Base-by-base conservation (phyloP, 257 asterid species). In the Nicotiana obtusifolia region DNA sequence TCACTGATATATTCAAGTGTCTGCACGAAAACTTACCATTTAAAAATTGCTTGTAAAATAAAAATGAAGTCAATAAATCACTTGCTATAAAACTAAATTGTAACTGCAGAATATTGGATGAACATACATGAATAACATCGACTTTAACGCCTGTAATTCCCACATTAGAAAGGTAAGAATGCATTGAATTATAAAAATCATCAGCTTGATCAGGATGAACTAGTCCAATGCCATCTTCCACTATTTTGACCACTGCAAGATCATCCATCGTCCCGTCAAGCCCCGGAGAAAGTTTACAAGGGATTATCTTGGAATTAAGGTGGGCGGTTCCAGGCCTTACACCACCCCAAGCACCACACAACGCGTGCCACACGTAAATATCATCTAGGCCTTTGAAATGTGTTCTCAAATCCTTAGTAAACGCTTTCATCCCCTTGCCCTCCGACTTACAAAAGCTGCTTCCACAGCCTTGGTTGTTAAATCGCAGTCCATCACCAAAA, bases 281-380 rank as follows among this genome's bases (percentile, higher is more conserved):
- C 5, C 98, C 97, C 0, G 90, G 90, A 7, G 98, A 92, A 47
- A 88, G 93, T 10, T 87, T 81, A 0, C 97, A 92, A 87, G 37
- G 76, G 83, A 11, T 92, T 83, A 68, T 80, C 87, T 14, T 95
- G 93, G 78, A 88, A 89, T 89, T 89, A 37, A 88, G 85, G 81
- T 90, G 83, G 1, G 64, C 64, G 6, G 85, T 86, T 2, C 91
- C 91, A 8, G 92, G 77, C 10, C 79, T 87, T 44, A 94, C 87
- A 59, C 98, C 97, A 0, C 97, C 98, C 98, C 97, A 92, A 80
- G 91, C 91, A 30, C 98, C 98, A 10, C 90, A 87, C 41, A 94
- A 26, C n/a, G 97, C 97, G 84, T 94, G 98, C 98, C 97, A 94
- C 87, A 92, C 89, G 76, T 92, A 93, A 10, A 91, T 95, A 79